Percentiles rank a stretch among this genome's conserved stretches.
Evolutionary conservation across 495 filamentous ascomycete species (phyloP).

Genomic region (Tuber brumale): DNA sequence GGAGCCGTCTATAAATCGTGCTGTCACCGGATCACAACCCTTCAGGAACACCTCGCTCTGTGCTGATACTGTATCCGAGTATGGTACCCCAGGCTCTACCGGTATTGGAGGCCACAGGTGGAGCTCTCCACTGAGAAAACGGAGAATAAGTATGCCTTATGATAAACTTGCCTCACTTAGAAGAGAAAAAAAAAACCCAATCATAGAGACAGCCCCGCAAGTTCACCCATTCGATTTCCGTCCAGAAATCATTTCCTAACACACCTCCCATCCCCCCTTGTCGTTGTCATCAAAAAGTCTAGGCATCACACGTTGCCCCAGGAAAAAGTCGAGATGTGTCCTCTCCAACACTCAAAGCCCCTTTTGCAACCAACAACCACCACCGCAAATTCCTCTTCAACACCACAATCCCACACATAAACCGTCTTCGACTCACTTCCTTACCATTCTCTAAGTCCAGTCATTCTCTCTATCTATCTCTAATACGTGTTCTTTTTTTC

Average conservation of each 20-base stretch:
- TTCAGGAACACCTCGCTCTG: neutral
- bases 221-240: neutral
- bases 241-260: neutral
- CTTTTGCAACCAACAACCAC: neutral
- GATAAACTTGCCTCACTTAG: neutral
- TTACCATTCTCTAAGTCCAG: neutral
- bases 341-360: slow-evolving; percentile 6
- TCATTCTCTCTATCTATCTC: neutral
- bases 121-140: neutral
- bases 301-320: slow-evolving; percentile 7
- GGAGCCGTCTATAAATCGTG: neutral
- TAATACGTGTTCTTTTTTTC: slow-evolving; percentile 3
- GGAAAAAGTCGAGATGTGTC: slow-evolving; percentile 37
- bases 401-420: neutral
- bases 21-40: neutral
- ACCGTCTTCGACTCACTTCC: neutral
- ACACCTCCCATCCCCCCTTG: neutral
- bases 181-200: neutral
- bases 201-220: neutral
- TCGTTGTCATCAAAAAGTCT: slow-evolving; percentile 4
- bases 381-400: neutral
- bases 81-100: neutral
- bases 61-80: neutral
- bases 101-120: neutral
- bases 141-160: neutral